A percentile compares a stretch with the other conserved stretches of the same genome.
These are phyloP conservation scores for Tolypocladium tundrense DNA, from an alignment of 2,329 filamentous ascomycete genomes.

Conservation along the genomic window DNA sequence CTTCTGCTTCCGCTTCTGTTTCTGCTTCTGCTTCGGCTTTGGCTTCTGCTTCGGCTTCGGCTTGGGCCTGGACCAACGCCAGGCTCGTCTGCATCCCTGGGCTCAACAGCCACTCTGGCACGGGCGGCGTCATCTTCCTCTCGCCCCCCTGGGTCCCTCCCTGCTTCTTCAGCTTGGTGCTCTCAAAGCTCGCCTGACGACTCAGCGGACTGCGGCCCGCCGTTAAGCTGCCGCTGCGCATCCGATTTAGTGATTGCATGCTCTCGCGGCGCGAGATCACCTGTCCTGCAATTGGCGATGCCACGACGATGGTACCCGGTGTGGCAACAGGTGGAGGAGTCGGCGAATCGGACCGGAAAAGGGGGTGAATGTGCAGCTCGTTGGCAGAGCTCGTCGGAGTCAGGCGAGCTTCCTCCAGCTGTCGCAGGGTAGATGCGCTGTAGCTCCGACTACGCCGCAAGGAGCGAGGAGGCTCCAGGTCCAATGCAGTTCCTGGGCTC, in stretches of 20 bases:
- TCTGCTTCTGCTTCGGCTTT: neutral
- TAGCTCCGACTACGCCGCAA: conserved; percentile 39
- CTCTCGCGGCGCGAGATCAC: conserved; percentile 46
- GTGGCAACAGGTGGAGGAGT: conserved; percentile 55
- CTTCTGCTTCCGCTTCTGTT: neutral
- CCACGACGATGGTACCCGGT: conserved; percentile 60
- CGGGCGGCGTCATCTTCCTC: conserved; percentile 46
- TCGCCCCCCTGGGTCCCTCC: conserved; percentile 13
- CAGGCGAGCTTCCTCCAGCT: conserved; percentile 15
- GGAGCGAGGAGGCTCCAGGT: conserved; percentile 39
- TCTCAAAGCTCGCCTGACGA: conserved; percentile 37
- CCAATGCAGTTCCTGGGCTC: conserved; percentile 51
- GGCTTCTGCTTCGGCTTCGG: neutral
- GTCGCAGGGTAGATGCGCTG: conserved; percentile 29
- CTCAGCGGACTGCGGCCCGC: conserved; percentile 36
- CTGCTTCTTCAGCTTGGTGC: neutral
- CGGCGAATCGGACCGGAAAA: conserved; percentile 65
- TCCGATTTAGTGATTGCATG: conserved; percentile 38
- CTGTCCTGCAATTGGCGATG: conserved; percentile 58
- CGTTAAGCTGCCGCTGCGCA: conserved; percentile 46
- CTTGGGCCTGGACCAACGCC: neutral
- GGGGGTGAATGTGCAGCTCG: conserved; percentile 66
- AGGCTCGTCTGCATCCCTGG: conserved; percentile 38
- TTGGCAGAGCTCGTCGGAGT: conserved; percentile 21
- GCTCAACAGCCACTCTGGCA: conserved; percentile 50